phyloP scores from a whole-genome alignment of 2,329 filamentous ascomycete genomes.

The Calonectria ilicicola region DNA sequence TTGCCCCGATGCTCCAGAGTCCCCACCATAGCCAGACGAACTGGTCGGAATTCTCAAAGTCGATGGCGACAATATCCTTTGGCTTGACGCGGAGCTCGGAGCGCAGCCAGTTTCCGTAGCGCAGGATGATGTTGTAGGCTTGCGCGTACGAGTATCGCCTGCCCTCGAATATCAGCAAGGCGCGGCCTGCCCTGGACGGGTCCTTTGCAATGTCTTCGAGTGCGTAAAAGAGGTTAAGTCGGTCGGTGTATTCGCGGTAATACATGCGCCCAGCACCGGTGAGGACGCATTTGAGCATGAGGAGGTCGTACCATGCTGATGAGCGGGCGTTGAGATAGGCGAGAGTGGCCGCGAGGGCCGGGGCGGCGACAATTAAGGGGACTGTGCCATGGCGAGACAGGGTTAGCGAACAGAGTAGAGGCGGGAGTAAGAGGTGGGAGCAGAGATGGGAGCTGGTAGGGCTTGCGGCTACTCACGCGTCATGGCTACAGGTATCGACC shows the following conservation, averaged over 20 bases:
- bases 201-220: slow-evolving; percentile 75
- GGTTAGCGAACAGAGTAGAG: background rate
- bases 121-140: slow-evolving; percentile 76
- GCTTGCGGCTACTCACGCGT: slow-evolving; percentile 22
- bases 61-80: slow-evolving; percentile 82
- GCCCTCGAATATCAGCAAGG: slow-evolving; percentile 77
- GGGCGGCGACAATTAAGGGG: slow-evolving; percentile 65
- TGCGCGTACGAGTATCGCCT: slow-evolving; percentile 80
- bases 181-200: slow-evolving; percentile 61
- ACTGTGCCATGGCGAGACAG: slow-evolving; percentile 50
- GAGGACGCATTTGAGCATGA: slow-evolving; percentile 67
- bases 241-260: slow-evolving; percentile 67
- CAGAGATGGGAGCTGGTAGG: background rate
- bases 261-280: slow-evolving; percentile 57
- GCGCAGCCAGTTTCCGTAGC: slow-evolving; percentile 82
- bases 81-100: slow-evolving; percentile 71
- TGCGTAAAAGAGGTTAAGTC: slow-evolving; percentile 79
- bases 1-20: slow-evolving; percentile 85
- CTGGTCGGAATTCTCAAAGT: slow-evolving; percentile 84
- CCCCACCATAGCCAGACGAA: slow-evolving; percentile 83
- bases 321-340: slow-evolving; percentile 83
- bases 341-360: slow-evolving; percentile 74
- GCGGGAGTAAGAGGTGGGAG: no score
- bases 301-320: slow-evolving; percentile 74
- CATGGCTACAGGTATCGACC: slow-evolving; percentile 23